phyloP scores from a whole-genome alignment of 2,329 filamentous ascomycete genomes.

The Verticillium nubilum region DNA sequence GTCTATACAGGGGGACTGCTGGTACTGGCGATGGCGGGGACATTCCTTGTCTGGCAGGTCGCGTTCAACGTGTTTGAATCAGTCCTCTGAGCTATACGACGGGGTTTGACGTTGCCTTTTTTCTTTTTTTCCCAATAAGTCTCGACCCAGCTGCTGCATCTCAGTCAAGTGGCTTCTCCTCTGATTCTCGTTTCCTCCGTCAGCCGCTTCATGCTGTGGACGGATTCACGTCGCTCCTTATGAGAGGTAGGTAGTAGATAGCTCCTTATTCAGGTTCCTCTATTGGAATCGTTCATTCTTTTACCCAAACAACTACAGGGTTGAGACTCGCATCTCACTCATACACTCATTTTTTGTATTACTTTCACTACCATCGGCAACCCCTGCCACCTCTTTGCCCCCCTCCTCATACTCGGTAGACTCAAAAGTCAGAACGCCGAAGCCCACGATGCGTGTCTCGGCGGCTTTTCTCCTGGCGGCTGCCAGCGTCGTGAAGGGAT shows the following conservation, averaged over 20 bases:
- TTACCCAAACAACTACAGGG: not conserved
- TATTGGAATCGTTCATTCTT: not conserved
- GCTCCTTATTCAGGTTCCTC: not conserved
- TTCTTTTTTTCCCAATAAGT: not conserved
- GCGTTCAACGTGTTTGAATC: not conserved
- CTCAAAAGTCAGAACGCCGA: not conserved
- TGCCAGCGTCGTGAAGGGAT: conserved; percentile 16
- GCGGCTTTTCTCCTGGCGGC: conserved; percentile 9
- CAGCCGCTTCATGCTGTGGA: not conserved
- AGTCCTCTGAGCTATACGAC: not conserved
- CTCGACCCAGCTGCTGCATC: not conserved
- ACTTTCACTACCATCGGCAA: not conserved
- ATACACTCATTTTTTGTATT: not conserved
- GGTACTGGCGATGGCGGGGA: not conserved
- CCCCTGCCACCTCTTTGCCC: not conserved
- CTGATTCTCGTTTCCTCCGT: not conserved
- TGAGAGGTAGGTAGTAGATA: not conserved
- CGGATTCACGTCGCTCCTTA: not conserved
- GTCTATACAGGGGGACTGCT: not conserved
- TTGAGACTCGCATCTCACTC: not conserved
- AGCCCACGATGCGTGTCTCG: conserved; percentile 10
- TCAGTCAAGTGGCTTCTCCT: not conserved
- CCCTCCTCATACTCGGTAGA: not conserved
- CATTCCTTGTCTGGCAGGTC: not conserved
- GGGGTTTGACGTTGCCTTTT: not conserved